Conservation (phyloP, 352 stramenopile genomes). For the Phytophthora crassamura region DNA sequence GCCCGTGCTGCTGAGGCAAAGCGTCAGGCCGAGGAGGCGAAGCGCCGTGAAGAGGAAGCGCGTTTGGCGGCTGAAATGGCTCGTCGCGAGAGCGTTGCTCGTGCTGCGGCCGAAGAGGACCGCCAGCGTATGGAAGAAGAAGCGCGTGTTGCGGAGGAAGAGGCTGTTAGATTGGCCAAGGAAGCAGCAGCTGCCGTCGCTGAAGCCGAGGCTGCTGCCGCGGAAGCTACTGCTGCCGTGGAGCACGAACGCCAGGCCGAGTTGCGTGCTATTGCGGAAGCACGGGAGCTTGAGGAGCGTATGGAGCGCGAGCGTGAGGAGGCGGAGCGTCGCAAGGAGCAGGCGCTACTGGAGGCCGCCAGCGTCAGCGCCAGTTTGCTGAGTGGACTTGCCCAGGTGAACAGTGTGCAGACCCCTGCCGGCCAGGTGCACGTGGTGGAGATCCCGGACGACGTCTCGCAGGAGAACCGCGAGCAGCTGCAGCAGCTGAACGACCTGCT, state of each 20-base stretch:
- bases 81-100: constrained; percentile 80
- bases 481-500: constrained; percentile 88
- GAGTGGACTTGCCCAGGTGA: constrained; percentile 81
- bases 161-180: constrained; percentile 72
- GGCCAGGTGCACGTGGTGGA: constrained; percentile 85
- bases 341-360: constrained; percentile 67
- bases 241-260: constrained; percentile 87
- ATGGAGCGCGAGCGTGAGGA: constrained; percentile 60
- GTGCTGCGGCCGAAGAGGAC: constrained; percentile 61
- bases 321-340: constrained; percentile 70
- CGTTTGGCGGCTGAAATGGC: constrained; percentile 60
- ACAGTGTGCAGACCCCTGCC: constrained; percentile 67
- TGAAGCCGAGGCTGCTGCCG: constrained; percentile 71
- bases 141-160: constrained; percentile 74
- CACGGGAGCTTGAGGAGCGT: constrained; percentile 75
- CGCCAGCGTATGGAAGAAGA: constrained; percentile 84
- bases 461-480: constrained; percentile 88
- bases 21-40: constrained; percentile 84
- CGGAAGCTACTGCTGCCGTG: constrained; percentile 76
- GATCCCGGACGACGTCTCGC: constrained; percentile 82
- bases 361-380: constrained; percentile 81
- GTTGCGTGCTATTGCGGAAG: constrained; percentile 80
- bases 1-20: constrained; percentile 76
- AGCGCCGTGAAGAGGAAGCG: constrained; percentile 82
- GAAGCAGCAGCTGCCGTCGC: constrained; percentile 61